A percentile compares a stretch with the other conserved stretches of the same genome.
These are phyloP conservation scores for Euphorbia peplus DNA, from an alignment of 345 rosid species.

Conservation along the genomic window DNA sequence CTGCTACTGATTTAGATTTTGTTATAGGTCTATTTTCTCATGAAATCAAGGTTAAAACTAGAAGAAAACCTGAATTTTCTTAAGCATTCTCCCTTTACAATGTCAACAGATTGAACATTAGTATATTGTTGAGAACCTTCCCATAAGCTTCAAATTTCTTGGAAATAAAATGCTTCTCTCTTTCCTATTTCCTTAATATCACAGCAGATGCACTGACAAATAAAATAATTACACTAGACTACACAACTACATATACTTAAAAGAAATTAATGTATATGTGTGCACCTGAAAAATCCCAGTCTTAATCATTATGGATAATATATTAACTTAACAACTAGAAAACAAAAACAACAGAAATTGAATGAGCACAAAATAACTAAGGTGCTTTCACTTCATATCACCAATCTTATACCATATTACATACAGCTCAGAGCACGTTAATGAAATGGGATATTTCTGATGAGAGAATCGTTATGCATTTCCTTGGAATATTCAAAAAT, in stretches of 20 bases:
- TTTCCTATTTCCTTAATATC: no score
- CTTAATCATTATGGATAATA: neutral
- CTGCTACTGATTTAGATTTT: no score
- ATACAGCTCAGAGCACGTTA: neutral
- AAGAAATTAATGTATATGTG: neutral
- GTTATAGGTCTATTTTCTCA: no score
- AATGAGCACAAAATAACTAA: neutral
- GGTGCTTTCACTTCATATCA: neutral
- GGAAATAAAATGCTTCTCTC: neutral
- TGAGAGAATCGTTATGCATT: neutral
- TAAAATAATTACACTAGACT: neutral
- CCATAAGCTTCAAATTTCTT: neutral
- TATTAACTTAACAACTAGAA: neutral
- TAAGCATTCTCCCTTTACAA: no score
- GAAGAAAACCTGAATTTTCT: no score
- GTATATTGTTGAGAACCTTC: neutral
- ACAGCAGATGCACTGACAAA: no score
- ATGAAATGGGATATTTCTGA: neutral
- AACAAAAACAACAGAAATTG: neutral
- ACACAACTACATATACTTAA: neutral
- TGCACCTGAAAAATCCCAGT: neutral
- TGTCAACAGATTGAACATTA: no score
- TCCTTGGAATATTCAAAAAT: neutral
- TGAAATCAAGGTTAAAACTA: no score
- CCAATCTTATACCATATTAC: neutral